A percentile compares a stretch with the other conserved stretches of the same genome.
Evolutionary conservation across 2,329 filamentous ascomycete genomes (phyloP).

Genomic region (Colletotrichum sp.): DNA sequence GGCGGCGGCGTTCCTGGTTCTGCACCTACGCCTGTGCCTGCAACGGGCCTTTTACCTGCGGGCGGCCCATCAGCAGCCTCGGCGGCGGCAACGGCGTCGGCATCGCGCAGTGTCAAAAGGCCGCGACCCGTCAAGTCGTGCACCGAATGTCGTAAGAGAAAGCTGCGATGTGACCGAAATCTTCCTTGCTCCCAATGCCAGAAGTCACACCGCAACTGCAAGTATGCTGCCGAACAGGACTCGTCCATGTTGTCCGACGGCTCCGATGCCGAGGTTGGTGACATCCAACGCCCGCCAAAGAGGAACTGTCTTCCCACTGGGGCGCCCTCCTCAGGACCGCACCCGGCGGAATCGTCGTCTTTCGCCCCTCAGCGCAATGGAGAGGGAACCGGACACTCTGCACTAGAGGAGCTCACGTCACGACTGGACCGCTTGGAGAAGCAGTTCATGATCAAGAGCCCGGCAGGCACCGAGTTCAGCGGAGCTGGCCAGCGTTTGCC

Average conservation of each 20-base stretch:
- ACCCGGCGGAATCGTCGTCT: neutral
- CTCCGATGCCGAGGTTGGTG: slow-evolving; percentile 46
- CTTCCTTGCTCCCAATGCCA: slow-evolving; percentile 63
- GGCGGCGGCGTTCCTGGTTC: neutral
- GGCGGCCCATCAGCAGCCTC: slow-evolving; percentile 1
- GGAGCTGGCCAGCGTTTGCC: slow-evolving; percentile 36
- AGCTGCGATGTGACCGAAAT: slow-evolving; percentile 61
- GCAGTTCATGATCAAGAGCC: slow-evolving; percentile 47
- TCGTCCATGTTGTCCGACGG: slow-evolving; percentile 52
- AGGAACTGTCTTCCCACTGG: slow-evolving; percentile 34
- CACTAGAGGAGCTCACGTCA: slow-evolving; percentile 52
- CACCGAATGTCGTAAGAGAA: slow-evolving; percentile 62
- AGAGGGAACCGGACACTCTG: slow-evolving; percentile 34
- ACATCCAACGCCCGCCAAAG: slow-evolving; percentile 41
- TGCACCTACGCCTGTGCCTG: neutral
- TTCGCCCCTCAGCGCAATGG: slow-evolving; percentile 27
- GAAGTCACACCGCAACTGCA: slow-evolving; percentile 59
- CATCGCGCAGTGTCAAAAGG: slow-evolving; percentile 53
- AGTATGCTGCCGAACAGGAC: slow-evolving; percentile 56
- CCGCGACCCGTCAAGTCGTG: slow-evolving; percentile 62
- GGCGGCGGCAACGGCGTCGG: slow-evolving; percentile 6
- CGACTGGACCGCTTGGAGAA: slow-evolving; percentile 61
- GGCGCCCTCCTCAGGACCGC: neutral
- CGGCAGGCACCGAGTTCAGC: slow-evolving; percentile 41
- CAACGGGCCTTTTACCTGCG: neutral